Evolutionary conservation across 768 basidiomycete species (phyloP).

Genomic region (Termitomyces sp.): DNA sequence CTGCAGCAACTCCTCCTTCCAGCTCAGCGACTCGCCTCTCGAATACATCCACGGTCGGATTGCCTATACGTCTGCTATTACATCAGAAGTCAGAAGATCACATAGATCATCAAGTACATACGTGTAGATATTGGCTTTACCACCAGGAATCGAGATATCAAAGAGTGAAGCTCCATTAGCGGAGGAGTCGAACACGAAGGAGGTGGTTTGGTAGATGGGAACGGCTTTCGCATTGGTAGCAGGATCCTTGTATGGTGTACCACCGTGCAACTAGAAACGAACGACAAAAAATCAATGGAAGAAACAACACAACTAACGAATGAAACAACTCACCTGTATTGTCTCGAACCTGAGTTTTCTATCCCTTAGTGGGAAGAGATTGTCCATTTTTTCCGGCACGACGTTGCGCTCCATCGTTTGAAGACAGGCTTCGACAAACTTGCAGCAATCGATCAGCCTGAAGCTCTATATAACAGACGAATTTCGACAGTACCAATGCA

Average conservation of each 20-base stretch:
- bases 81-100: neutral
- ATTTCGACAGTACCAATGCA: neutral
- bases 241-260: slow-evolving; percentile 46
- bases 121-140: slow-evolving; percentile 14
- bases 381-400: slow-evolving; percentile 5
- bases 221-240: slow-evolving; percentile 59
- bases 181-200: slow-evolving; percentile 55
- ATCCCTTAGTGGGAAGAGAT: slow-evolving; percentile 25
- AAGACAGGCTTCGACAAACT: neutral
- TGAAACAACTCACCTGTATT: slow-evolving; percentile 7
- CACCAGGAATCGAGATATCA: slow-evolving; percentile 7
- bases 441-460: neutral
- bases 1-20: slow-evolving; percentile 61
- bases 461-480: slow-evolving; percentile 1
- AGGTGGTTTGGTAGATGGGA: slow-evolving; percentile 59
- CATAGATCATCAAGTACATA: neutral
- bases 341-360: slow-evolving; percentile 58
- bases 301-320: neutral
- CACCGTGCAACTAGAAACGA: slow-evolving; percentile 57
- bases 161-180: slow-evolving; percentile 34
- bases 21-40: slow-evolving; percentile 65
- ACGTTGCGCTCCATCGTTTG: slow-evolving; percentile 15
- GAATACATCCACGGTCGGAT: slow-evolving; percentile 45
- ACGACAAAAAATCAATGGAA: neutral
- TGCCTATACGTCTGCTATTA: slow-evolving; percentile 13